Evolutionary conservation across 148 eudicot genomes (phyloP).

Genomic region (Silene conica): DNA sequence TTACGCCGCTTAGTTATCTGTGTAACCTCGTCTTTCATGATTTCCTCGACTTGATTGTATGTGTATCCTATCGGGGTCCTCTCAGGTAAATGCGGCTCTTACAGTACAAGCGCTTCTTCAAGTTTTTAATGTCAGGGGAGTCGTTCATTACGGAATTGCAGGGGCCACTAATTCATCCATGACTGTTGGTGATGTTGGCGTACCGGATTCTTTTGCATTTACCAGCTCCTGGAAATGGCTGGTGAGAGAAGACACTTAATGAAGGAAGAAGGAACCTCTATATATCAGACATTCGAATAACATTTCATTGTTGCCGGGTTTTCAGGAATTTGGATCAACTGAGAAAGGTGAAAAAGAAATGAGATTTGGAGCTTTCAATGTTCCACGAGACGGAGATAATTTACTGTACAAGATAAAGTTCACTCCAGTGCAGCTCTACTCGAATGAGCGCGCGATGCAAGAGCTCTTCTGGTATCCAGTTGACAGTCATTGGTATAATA

Average conservation of each 20-base stretch:
- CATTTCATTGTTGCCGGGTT: neutral
- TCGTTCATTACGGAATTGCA: conserved; percentile 64
- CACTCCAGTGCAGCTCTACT: conserved; percentile 34
- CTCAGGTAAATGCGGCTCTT: conserved; percentile 55
- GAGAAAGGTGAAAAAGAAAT: conserved; percentile 24
- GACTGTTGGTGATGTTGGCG: conserved; percentile 44
- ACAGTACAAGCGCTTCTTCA: conserved; percentile 45
- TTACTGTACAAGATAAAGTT: conserved; percentile 38
- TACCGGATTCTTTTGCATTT: conserved; percentile 39
- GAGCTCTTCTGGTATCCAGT: conserved; percentile 51
- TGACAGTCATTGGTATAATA: conserved; percentile 41
- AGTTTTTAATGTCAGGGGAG: conserved; percentile 41
- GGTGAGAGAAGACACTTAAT: conserved; percentile 25
- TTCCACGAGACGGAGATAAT: conserved; percentile 42
- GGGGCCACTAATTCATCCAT: conserved; percentile 46
- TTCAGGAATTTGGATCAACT: conserved; percentile 31
- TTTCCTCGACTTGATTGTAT: neutral
- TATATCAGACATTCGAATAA: neutral
- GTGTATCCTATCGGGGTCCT: neutral
- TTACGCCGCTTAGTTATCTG: neutral
- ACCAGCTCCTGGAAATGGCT: conserved; percentile 63
- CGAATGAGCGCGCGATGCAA: conserved; percentile 35
- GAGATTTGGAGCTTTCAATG: conserved; percentile 37
- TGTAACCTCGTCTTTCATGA: neutral
- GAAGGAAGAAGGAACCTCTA: neutral